Evolutionary conservation across 495 filamentous ascomycete genomes (phyloP).

Genomic region (Letharia columbiana): DNA sequence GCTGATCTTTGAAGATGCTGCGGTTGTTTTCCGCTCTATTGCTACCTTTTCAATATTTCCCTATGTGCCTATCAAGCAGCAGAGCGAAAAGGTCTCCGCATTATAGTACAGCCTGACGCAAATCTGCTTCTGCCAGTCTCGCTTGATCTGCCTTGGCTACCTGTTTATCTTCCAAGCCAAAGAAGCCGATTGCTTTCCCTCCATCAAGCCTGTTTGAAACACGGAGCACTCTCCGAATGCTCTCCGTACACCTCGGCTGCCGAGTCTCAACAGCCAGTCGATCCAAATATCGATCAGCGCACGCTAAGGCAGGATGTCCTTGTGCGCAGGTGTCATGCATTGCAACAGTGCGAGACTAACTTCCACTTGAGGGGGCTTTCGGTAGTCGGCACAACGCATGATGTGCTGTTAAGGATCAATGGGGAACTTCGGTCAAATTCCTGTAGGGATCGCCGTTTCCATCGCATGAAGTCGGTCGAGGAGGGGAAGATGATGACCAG

Average conservation of each 20-base stretch:
- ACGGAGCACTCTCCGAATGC: background rate
- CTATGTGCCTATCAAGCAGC: background rate
- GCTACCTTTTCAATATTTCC: background rate
- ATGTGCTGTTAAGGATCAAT: background rate
- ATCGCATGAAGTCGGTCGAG: background rate
- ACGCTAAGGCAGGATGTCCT: background rate
- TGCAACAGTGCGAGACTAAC: background rate
- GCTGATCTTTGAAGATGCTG: background rate
- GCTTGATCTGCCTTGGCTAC: too few species aligned
- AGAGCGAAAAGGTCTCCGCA: background rate
- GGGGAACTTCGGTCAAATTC: background rate
- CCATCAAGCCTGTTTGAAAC: background rate
- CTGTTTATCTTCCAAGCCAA: background rate
- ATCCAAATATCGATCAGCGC: slow-evolving; percentile 1
- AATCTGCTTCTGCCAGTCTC: background rate
- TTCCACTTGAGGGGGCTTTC: background rate
- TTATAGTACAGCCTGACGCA: background rate
- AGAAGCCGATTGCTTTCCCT: background rate
- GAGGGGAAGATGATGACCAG: background rate
- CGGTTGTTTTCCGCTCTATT: background rate
- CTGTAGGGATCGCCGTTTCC: background rate
- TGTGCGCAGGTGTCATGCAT: background rate
- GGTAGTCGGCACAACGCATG: slow-evolving; percentile 2
- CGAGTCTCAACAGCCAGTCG: background rate
- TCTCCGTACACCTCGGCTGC: background rate